These are phyloP conservation scores for Chaetothyriales sp. DNA, from an alignment of 2,329 filamentous ascomycete species.

Conservation along the genomic window DNA sequence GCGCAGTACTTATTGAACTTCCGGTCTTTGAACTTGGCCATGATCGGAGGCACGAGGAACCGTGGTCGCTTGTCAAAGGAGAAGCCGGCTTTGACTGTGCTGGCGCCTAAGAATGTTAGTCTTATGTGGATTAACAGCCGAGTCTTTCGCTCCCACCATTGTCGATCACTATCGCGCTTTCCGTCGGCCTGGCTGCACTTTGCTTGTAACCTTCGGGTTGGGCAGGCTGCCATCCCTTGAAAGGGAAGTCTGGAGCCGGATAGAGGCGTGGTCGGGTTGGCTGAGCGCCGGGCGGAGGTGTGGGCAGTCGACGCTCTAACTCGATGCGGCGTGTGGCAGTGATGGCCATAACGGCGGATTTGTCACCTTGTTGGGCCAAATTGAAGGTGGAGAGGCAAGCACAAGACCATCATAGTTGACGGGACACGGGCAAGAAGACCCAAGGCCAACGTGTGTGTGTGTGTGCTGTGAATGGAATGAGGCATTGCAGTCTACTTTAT, in stretches of 20 bases:
- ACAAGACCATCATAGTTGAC: not conserved
- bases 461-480: not conserved
- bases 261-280: conserved; percentile 41
- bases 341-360: conserved; percentile 28
- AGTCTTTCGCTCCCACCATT: conserved; percentile 53
- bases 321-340: conserved; percentile 26
- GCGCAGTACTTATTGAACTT: conserved; percentile 85
- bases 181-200: conserved; percentile 45
- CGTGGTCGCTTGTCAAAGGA: conserved; percentile 78
- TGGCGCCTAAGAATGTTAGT: conserved; percentile 51
- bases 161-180: conserved; percentile 85
- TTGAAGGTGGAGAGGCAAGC: not conserved
- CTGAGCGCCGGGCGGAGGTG: conserved; percentile 32
- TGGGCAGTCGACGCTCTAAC: conserved; percentile 28
- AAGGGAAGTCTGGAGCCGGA: conserved; percentile 45
- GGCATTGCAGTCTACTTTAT: not conserved
- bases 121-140: not conserved
- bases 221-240: conserved; percentile 44
- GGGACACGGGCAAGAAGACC: not conserved
- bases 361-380: not conserved
- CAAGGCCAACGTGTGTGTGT: not conserved
- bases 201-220: conserved; percentile 57
- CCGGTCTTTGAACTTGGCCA: conserved; percentile 88
- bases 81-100: conserved; percentile 82
- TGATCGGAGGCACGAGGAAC: conserved; percentile 70